Conservation (phyloP, 2,329 filamentous ascomycete species). For the Penicillium polonicum region DNA sequence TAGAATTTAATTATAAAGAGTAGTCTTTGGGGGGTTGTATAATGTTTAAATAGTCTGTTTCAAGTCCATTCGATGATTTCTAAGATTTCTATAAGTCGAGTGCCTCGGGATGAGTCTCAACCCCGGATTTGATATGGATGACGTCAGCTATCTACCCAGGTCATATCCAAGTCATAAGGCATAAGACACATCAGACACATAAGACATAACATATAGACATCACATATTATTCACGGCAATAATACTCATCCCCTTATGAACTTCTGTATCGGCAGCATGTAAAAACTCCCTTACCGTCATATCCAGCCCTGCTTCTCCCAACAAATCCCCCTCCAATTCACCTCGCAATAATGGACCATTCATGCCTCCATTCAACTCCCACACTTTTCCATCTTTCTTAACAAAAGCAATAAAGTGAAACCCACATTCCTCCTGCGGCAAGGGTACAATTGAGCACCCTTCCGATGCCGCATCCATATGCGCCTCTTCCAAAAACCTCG, state of each 20-base stretch:
- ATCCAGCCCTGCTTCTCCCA: constrained; percentile 19
- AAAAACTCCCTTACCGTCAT: constrained; percentile 21
- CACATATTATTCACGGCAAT: constrained; percentile 14
- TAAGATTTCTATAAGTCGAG: no score
- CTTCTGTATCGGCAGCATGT: constrained; percentile 13
- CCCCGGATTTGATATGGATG: not conserved
- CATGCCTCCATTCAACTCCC: constrained; percentile 26
- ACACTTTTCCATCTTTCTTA: constrained; percentile 17
- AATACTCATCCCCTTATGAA: constrained; percentile 21
- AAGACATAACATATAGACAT: not conserved
- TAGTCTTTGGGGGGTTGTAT: not conserved
- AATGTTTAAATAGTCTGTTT: not conserved
- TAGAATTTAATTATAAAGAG: not conserved
- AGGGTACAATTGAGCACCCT: constrained; percentile 18
- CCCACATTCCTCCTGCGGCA: constrained; percentile 19
- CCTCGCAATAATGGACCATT: constrained; percentile 37
- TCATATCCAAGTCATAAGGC: not conserved
- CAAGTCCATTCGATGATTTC: no score
- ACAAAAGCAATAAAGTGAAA: constrained; percentile 27
- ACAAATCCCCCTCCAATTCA: constrained; percentile 28
- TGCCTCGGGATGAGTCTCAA: not conserved
- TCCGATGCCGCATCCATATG: constrained; percentile 25
- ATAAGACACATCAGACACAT: no score
- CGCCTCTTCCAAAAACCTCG: constrained; percentile 25
- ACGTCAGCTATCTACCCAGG: not conserved